Evolutionary conservation across 148 eudicot species (phyloP), one percentile per base, ranked within the genome.

Genomic region (Euryodendron excelsum): DNA sequence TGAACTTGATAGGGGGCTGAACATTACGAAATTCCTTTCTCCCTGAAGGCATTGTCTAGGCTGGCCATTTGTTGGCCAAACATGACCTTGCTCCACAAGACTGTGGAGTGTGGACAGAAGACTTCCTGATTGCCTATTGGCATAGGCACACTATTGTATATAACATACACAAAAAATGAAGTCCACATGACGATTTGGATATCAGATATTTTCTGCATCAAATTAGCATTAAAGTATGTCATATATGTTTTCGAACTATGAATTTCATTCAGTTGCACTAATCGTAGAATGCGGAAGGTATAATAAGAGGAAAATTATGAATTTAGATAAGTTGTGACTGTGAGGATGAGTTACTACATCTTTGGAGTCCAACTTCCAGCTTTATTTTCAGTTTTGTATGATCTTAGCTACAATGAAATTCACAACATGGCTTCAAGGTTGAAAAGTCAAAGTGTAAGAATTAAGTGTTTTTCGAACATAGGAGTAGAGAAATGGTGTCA

Each of bases 1-100:
- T 67, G 50, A 39, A 67, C 41, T 67, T 67, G 45, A 27, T 36
- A n/a, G 18, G 71, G 20, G 71, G 50, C 28, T 65, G 69, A 65
- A 39, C 48, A n/a, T 20, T 11, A 37, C 30, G 41, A 52, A 70
- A 36, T 13, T 44, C 56, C 15, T 56, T 8, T 60, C 5, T 23
- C 25, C 33, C 73, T 70, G 36, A 44, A 69, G 45, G 52, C 53
- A 28, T 28, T 45, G 25, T 52, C 27, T 70, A 1, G 56, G 56
- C 12, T 36, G n/a, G 10, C 58, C 52, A 15, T 45, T 70, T 45
- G 28, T 20, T 14, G 56, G 73, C 73, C 55, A 70, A 45, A 45
- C 53, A 70, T 45, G 20, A 47, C n/a, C 73, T 70, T 70, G 31
- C 23, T 70, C 37, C 56, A 21, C 28, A 0, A 39, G 50, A 65